A percentile compares a stretch with the other conserved stretches of the same genome.
phyloP scores from a whole-genome alignment of 164 flowering plant genomes.

The Kingdonia uniflora region DNA sequence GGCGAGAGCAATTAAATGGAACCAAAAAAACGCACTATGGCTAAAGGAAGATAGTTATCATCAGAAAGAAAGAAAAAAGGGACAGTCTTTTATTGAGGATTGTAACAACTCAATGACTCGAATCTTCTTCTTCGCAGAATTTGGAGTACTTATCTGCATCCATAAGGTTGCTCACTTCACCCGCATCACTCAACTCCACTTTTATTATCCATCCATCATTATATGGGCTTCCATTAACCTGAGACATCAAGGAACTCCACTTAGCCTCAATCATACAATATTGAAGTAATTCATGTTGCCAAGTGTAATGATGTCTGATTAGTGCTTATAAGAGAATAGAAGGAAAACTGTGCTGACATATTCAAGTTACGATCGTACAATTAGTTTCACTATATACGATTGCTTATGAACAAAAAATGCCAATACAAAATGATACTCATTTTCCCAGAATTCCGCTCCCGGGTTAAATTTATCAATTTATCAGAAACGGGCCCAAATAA shows the following conservation, averaged over 20 bases:
- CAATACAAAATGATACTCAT: too few relatives aligned
- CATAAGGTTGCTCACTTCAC: constrained; percentile 60
- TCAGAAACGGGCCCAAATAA: too few relatives aligned
- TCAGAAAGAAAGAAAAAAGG: too few relatives aligned
- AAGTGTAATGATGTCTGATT: neutral
- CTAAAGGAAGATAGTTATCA: too few relatives aligned
- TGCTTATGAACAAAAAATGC: too few relatives aligned
- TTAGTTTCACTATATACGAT: too few relatives aligned
- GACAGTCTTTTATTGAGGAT: too few relatives aligned
- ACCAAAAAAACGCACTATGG: too few relatives aligned
- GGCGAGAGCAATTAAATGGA: too few relatives aligned
- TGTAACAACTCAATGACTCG: constrained; percentile 29
- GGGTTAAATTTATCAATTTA: too few relatives aligned
- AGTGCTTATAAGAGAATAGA: neutral
- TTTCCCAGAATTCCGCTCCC: too few relatives aligned
- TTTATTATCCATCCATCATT: constrained; percentile 91
- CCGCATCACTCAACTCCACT: constrained; percentile 49
- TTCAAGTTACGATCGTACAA: too few relatives aligned
- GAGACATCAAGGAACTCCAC: constrained; percentile 5
- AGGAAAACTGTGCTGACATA: neutral
- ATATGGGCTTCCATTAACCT: constrained; percentile 87
- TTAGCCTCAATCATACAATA: neutral
- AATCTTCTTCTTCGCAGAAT: constrained; percentile 94
- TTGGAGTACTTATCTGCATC: constrained; percentile 64
- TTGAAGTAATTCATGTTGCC: neutral